phyloP scores from a whole-genome alignment of 202 grass and related monocot species.

The Dendrocalamus latiflorus region DNA sequence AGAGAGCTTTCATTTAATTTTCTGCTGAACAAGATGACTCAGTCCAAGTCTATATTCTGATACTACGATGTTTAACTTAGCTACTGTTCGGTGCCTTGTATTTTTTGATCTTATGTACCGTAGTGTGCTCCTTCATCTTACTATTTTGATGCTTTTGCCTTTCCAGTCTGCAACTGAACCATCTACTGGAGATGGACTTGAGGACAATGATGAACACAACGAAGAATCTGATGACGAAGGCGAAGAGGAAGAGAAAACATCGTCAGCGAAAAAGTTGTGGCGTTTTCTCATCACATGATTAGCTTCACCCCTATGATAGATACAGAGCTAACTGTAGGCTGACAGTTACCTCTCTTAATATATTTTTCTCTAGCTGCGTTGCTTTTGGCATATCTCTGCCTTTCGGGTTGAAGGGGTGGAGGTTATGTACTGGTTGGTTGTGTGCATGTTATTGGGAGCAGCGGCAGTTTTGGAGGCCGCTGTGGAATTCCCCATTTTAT shows the following conservation, averaged over 20 bases:
- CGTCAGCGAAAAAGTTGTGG: slow-evolving; percentile 84
- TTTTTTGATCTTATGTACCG: not conserved
- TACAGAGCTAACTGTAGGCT: slow-evolving; percentile 43
- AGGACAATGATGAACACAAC: slow-evolving; percentile 22
- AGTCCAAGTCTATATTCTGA: not conserved
- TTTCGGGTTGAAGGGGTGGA: not conserved
- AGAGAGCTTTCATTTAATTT: not conserved
- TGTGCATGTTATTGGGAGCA: slow-evolving; percentile 31
- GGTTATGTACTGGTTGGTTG: not conserved
- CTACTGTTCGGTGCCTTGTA: not conserved
- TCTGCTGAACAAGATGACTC: not conserved
- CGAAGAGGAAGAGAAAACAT: slow-evolving; percentile 37
- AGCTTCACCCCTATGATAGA: not conserved
- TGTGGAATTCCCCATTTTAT: not conserved
- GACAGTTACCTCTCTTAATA: slow-evolving; percentile 31
- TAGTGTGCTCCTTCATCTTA: not conserved
- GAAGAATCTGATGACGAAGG: slow-evolving; percentile 47
- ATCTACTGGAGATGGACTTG: slow-evolving; percentile 16
- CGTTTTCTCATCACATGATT: slow-evolving; percentile 76
- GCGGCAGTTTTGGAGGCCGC: slow-evolving; percentile 35
- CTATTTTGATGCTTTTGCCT: not conserved
- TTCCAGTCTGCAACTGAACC: slow-evolving; percentile 39
- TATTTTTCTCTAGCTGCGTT: not conserved
- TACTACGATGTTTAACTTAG: not conserved
- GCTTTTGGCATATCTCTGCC: not conserved